Evolutionary conservation across 2,329 filamentous ascomycete species (phyloP).

Genomic region (Neofusicoccum umdonicola): DNA sequence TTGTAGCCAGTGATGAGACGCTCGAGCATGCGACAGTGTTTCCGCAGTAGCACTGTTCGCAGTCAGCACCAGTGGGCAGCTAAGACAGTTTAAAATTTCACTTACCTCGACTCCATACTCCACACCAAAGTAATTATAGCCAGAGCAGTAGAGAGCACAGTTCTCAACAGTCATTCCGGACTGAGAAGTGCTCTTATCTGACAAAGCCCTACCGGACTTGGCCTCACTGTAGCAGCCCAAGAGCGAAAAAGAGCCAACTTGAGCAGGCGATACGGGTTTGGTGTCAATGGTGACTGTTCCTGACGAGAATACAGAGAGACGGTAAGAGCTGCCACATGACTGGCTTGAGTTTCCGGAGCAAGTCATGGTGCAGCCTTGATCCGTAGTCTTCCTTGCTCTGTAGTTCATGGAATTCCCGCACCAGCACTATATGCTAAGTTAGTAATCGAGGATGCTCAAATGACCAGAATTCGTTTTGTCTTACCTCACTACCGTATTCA

Average conservation of each 20-base stretch:
- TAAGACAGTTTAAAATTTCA: background rate
- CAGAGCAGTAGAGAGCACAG: conserved; percentile 36
- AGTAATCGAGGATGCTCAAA: background rate
- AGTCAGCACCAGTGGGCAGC: background rate
- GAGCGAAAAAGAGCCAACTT: conserved; percentile 25
- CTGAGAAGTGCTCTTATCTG: conserved; percentile 24
- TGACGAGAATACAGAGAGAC: conserved; percentile 32
- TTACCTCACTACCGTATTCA: conserved; percentile 23
- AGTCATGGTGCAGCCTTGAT: conserved; percentile 28
- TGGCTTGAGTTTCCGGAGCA: conserved; percentile 33
- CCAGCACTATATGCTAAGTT: conserved; percentile 28
- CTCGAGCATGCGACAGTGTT: conserved; percentile 23
- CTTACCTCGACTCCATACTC: conserved; percentile 34
- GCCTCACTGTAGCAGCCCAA: conserved; percentile 34
- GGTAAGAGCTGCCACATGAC: conserved; percentile 29
- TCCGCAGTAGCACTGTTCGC: conserved; percentile 26
- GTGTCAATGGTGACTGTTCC: conserved; percentile 22
- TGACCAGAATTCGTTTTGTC: background rate
- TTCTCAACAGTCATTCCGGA: conserved; percentile 40
- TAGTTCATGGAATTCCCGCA: conserved; percentile 31
- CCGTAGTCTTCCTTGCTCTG: conserved; percentile 26
- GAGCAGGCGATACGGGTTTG: conserved; percentile 27
- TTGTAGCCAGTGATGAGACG: conserved; percentile 17
- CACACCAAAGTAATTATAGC: conserved; percentile 40
- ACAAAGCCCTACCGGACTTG: conserved; percentile 26